phyloP scores from a whole-genome alignment of 108 stramenopile genomes.

The Cyclotella choctawhatcheeana region DNA sequence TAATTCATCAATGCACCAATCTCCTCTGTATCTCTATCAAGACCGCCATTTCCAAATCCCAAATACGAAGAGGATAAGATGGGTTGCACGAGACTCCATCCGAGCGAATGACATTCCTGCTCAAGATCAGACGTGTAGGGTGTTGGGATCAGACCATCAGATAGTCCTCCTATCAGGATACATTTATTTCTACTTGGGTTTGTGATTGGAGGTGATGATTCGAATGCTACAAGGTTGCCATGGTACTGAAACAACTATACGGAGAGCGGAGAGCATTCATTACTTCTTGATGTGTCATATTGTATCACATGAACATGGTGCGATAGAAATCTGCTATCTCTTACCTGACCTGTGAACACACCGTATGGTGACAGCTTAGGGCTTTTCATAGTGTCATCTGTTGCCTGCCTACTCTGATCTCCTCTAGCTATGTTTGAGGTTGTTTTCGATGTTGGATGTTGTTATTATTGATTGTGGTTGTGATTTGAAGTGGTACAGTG shows the following conservation, averaged over 20 bases:
- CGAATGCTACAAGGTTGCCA: constrained; percentile 71
- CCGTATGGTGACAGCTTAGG: constrained; percentile 66
- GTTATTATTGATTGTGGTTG: too few relatives aligned
- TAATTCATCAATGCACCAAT: constrained; percentile 61
- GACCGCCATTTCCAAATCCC: constrained; percentile 82
- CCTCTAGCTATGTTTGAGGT: too few relatives aligned
- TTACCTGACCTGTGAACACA: constrained; percentile 53
- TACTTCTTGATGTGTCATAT: too few relatives aligned
- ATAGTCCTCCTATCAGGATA: constrained; percentile 81
- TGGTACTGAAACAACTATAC: constrained; percentile 82
- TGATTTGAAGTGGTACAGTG: too few relatives aligned
- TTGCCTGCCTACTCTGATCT: too few relatives aligned
- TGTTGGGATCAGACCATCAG: constrained; percentile 78
- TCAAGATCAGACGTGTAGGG: constrained; percentile 76
- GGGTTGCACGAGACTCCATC: constrained; percentile 86
- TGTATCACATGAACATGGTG: not conserved
- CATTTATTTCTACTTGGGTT: constrained; percentile 62
- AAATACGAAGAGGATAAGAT: constrained; percentile 69
- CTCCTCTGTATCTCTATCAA: constrained; percentile 72
- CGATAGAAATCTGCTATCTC: not conserved
- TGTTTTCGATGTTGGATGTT: too few relatives aligned
- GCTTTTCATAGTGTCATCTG: too few relatives aligned
- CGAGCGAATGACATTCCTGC: constrained; percentile 45
- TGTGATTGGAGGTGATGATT: constrained; percentile 61
- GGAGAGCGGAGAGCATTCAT: too few relatives aligned